These are phyloP conservation scores for Aspergillus kassunensis DNA, from an alignment of 495 filamentous ascomycete genomes.

Conservation along the genomic window DNA sequence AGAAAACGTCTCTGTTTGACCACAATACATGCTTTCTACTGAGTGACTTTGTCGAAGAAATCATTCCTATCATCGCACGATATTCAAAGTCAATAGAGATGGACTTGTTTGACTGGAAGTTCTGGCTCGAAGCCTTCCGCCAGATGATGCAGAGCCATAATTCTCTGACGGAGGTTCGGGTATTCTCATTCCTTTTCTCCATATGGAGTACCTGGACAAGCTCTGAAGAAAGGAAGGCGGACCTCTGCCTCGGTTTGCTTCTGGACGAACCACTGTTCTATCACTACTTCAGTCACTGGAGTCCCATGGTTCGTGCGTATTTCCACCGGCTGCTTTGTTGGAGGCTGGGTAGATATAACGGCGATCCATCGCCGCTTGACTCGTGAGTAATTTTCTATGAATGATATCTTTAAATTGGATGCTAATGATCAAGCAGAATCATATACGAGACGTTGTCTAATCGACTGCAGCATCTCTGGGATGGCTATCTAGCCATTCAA, in stretches of 20 bases:
- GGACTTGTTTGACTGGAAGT: slow-evolving; percentile 68
- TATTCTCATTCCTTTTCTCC: slow-evolving; percentile 80
- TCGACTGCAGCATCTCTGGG: slow-evolving; percentile 70
- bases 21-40: slow-evolving; percentile 87
- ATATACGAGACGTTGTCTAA: slow-evolving; percentile 69
- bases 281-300: slow-evolving; percentile 92
- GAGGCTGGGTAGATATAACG: slow-evolving; percentile 79
- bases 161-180: slow-evolving; percentile 86
- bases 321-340: slow-evolving; percentile 93
- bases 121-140: slow-evolving; percentile 83
- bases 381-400: slow-evolving; percentile 48
- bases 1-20: slow-evolving; percentile 76
- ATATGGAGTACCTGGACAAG: slow-evolving; percentile 72
- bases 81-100: slow-evolving; percentile 49
- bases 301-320: slow-evolving; percentile 95
- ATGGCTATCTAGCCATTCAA: slow-evolving; percentile 68
- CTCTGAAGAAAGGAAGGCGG: slow-evolving; percentile 64
- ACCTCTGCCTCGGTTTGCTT: slow-evolving; percentile 74
- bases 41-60: slow-evolving; percentile 89
- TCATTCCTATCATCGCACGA: slow-evolving; percentile 55
- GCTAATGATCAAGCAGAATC: slow-evolving; percentile 16
- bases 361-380: slow-evolving; percentile 62
- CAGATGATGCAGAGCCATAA: slow-evolving; percentile 86
- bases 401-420: neutral
- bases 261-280: slow-evolving; percentile 75